Evolutionary conservation across 176 grass and related monocot genomes (phyloP), one percentile per base, ranked within the genome.

Genomic region (Olyra latifolia): DNA sequence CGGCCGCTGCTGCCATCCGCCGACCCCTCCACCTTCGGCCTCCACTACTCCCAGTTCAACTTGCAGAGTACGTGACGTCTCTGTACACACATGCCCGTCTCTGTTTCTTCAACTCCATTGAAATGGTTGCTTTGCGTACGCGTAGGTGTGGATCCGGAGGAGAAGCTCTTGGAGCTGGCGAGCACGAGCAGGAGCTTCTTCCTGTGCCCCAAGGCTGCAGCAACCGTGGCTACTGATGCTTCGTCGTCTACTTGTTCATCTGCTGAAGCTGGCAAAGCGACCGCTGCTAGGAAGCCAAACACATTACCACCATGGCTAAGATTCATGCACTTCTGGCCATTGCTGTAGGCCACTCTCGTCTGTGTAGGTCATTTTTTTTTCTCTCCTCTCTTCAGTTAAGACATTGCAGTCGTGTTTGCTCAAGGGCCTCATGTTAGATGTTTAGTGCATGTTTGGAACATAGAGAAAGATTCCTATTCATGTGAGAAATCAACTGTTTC

Each of bases 31-130:
- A 52, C 76, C 25, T 93, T 84, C 69, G 80, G 79, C 0, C 86
- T 97, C 66, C 90, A 97, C 69, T 91, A 89, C 84, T 97, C 93
- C 23, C 90, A 91, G 86, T 93, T 97, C 84, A 89, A 90, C 88
- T 71, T 93, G 63, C 88, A 93, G 69, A 66, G 90, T 97, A 84
- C 76, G 84, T 73, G 45, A 57, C 67, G 45, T 47, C n/a, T n/a
- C 74, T 30, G 39, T 56, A 11, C 9, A 24, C 24, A 60, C 49
- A 53, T 0, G 4, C 17, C 24, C 11, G 15, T 0, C 20, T 32
- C 10, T 9, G 68, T 22, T 32, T 52, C 22, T 58, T 20, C 20
- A 35, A 4, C 46, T 42, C 9, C 49, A 69, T n/a, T 50, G 39
- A 64, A 39, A 78, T 48, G 35, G 62, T 46, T 74, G 68, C 25